These are phyloP conservation scores for Cicer judaicum DNA, from an alignment of 306 rosid species.

Conservation along the genomic window DNA sequence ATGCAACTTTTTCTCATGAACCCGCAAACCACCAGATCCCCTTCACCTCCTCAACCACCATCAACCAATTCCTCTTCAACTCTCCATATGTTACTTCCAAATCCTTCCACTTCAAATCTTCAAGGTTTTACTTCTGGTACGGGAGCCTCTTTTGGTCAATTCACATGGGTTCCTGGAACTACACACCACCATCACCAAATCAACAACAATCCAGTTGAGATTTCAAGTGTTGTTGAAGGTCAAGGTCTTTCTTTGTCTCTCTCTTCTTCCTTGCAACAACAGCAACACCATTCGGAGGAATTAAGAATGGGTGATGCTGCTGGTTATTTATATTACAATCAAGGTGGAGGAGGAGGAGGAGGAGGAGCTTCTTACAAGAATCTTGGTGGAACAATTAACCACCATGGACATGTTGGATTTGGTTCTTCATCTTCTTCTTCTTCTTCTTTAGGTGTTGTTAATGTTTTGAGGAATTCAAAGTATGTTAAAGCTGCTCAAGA, in stretches of 20 bases:
- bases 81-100: constrained; percentile 76
- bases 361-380: constrained; percentile 56
- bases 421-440: constrained; percentile 49
- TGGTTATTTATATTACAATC: constrained; percentile 57
- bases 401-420: constrained; percentile 57
- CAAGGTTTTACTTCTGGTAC: constrained; percentile 40
- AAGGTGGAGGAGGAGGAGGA: constrained; percentile 1
- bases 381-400: constrained; percentile 45
- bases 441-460: constrained; percentile 63
- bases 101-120: constrained; percentile 51
- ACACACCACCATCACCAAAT: constrained; percentile 36
- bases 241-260: constrained; percentile 74
- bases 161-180: constrained; percentile 54
- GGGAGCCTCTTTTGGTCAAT: constrained; percentile 72
- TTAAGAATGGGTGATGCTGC: constrained; percentile 57
- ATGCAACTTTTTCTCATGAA: constrained; percentile 96
- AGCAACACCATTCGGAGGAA: constrained; percentile 71
- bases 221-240: constrained; percentile 61
- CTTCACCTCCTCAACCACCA: constrained; percentile 68
- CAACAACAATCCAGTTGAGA: constrained; percentile 27
- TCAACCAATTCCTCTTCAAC: constrained; percentile 46
- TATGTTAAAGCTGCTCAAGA: constrained; percentile 79
- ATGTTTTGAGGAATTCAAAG: constrained; percentile 74
- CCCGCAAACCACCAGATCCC: constrained; percentile 79
- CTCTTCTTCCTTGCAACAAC: constrained; percentile 66